These are phyloP conservation scores for Cerioporus squamosus DNA, from an alignment of 1,284 basidiomycete species.

Conservation along the genomic window DNA sequence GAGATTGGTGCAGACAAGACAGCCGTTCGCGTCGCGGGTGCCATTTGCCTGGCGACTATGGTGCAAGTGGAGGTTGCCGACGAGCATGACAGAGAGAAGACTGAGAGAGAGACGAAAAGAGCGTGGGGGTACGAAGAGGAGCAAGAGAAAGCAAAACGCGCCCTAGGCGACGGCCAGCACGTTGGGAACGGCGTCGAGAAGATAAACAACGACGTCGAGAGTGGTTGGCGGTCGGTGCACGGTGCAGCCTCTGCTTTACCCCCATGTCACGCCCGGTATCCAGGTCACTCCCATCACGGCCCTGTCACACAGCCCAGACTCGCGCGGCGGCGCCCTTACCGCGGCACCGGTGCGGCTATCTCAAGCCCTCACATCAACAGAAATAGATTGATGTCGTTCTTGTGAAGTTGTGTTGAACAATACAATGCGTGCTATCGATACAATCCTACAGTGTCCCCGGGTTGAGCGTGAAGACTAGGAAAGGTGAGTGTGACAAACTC, in stretches of 20 bases:
- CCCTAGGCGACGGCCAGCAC: conserved; percentile 39
- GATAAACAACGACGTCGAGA: conserved; percentile 23
- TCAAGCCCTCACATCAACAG: not conserved
- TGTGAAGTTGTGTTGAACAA: conserved; percentile 23
- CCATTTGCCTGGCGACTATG: conserved; percentile 40
- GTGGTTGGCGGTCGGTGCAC: conserved; percentile 13
- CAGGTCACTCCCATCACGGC: conserved; percentile 19
- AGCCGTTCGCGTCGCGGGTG: conserved; percentile 25
- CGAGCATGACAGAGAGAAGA: conserved; percentile 47
- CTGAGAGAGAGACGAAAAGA: conserved; percentile 33
- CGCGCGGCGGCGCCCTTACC: not conserved
- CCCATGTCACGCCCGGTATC: conserved; percentile 12
- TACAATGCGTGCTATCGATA: conserved; percentile 25
- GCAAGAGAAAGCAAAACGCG: conserved; percentile 21
- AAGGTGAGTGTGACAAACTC: not conserved
- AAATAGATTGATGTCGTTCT: conserved; percentile 1
- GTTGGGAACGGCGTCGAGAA: conserved; percentile 34
- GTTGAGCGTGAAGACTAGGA: conserved; percentile 18
- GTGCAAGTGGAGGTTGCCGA: conserved; percentile 45
- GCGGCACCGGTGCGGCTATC: not conserved
- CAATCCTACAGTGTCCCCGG: conserved; percentile 10
- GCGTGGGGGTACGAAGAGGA: conserved; percentile 36
- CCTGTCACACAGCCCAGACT: conserved; percentile 15
- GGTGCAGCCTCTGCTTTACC: not conserved
- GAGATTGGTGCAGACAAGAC: conserved; percentile 38